Evolutionary conservation across 352 stramenopile species (phyloP).

Genomic region (Globisporangium carolinianum): DNA sequence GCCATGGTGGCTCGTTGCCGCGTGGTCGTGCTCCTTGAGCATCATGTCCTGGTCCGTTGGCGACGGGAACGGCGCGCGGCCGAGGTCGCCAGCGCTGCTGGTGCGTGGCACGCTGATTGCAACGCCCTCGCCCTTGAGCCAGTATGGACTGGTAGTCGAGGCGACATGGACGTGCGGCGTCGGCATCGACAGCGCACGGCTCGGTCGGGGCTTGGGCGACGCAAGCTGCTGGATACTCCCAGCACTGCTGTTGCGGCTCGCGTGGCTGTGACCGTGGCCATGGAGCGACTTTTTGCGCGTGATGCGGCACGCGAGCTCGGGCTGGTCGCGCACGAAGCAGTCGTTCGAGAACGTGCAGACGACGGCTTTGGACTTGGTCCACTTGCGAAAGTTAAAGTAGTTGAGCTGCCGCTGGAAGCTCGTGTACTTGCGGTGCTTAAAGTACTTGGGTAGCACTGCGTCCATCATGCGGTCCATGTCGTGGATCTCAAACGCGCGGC

Average conservation of each 20-base stretch:
- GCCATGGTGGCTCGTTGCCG: background rate
- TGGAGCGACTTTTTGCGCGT: conserved; percentile 57
- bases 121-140: conserved; percentile 14
- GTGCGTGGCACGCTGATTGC: conserved; percentile 23
- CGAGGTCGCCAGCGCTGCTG: conserved; percentile 5
- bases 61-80: conserved; percentile 13
- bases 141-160: conserved; percentile 3
- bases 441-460: conserved; percentile 88
- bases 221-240: background rate
- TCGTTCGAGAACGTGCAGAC: conserved; percentile 78
- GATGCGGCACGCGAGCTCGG: conserved; percentile 55
- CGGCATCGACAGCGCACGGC: conserved; percentile 4
- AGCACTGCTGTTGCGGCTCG: background rate
- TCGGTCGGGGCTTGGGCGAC: conserved; percentile 1
- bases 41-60: conserved; percentile 19
- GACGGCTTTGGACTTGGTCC: conserved; percentile 75
- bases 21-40: conserved; percentile 30
- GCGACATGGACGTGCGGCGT: background rate
- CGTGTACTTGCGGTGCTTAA: conserved; percentile 93
- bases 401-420: conserved; percentile 92
- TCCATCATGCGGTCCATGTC: conserved; percentile 80
- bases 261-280: conserved; percentile 15
- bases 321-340: conserved; percentile 61
- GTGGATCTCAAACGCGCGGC: conserved; percentile 63
- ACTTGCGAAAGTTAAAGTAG: conserved; percentile 93